These are phyloP conservation scores for Penicillium lividum DNA, from an alignment of 495 filamentous ascomycete genomes.

Conservation along the genomic window DNA sequence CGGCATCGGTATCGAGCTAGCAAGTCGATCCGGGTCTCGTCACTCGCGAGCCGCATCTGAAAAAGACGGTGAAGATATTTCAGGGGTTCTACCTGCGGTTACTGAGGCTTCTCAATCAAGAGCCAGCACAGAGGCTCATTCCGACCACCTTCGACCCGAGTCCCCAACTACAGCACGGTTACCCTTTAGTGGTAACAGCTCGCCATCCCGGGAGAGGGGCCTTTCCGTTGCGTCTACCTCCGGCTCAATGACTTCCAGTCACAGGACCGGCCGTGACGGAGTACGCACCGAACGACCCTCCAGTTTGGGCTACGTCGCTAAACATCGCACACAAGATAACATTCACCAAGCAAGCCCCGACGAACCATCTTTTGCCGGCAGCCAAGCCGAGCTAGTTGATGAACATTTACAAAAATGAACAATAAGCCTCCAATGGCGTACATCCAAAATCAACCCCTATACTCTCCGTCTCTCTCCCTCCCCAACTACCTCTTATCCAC, in stretches of 20 bases:
- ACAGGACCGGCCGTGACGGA: conserved; percentile 28
- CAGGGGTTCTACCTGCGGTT: conserved; percentile 23
- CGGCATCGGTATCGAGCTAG: conserved; percentile 62
- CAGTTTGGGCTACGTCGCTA: conserved; percentile 72
- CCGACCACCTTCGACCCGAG: conserved; percentile 31
- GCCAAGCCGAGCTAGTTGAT: conserved; percentile 51
- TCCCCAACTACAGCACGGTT: conserved; percentile 48
- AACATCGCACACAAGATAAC: conserved; percentile 60
- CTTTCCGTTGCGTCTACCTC: conserved; percentile 48
- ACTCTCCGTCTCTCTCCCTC: conserved; percentile 1
- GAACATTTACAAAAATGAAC: conserved; percentile 21
- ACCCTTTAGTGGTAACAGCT: conserved; percentile 60
- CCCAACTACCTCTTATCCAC: neutral
- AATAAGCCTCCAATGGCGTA: conserved; percentile 1
- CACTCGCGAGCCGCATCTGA: conserved; percentile 45
- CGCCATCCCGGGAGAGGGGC: conserved; percentile 50
- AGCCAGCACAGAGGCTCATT: conserved; percentile 4
- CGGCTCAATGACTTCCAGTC: conserved; percentile 49
- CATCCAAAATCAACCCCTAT: conserved; percentile 5
- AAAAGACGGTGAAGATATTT: conserved; percentile 12
- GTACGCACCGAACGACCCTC: conserved; percentile 58
- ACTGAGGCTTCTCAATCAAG: conserved; percentile 24
- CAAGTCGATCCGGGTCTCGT: conserved; percentile 64
- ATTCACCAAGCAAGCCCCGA: conserved; percentile 58
- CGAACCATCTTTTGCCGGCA: conserved; percentile 53